These are phyloP conservation scores for Fusarium mexicanum DNA, from an alignment of 2,329 filamentous ascomycete genomes.

Conservation along the genomic window DNA sequence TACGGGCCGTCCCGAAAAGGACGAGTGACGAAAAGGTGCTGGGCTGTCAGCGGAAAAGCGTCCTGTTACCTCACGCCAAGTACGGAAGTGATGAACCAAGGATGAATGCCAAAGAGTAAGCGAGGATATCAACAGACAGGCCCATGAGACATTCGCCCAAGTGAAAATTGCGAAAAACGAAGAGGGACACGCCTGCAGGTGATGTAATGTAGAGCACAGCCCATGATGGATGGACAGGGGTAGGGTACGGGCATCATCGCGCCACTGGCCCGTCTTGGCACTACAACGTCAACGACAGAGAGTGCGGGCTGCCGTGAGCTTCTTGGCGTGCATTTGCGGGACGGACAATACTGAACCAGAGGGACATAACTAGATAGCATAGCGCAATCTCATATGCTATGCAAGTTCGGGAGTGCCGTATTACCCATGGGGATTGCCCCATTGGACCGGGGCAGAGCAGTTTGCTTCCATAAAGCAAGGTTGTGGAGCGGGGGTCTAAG, in stretches of 20 bases:
- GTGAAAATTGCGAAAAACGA: not conserved
- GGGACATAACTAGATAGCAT: not conserved
- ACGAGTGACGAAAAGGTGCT: not conserved
- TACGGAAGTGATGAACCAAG: not conserved
- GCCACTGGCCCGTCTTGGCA: not conserved
- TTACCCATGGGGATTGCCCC: not conserved
- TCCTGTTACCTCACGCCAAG: no score
- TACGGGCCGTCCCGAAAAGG: not conserved
- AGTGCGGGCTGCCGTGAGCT: not conserved
- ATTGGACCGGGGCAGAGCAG: not conserved
- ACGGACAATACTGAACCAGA: not conserved
- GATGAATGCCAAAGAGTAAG: not conserved
- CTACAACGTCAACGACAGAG: no score
- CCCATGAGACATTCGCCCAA: not conserved
- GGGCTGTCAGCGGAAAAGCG: not conserved
- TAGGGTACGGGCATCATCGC: not conserved
- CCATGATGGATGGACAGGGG: no score
- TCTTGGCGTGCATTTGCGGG: not conserved
- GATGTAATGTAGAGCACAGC: not conserved
- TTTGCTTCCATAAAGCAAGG: not conserved
- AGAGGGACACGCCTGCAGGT: not conserved
- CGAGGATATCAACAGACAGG: not conserved
- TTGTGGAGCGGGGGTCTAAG: not conserved
- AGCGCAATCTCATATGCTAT: not conserved
- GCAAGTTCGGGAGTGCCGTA: no score